A percentile compares a stretch with the other conserved stretches of the same genome.
Evolutionary conservation across 805 yeast genomes (phyloP).

Genomic region (Ogataea degrootiae): DNA sequence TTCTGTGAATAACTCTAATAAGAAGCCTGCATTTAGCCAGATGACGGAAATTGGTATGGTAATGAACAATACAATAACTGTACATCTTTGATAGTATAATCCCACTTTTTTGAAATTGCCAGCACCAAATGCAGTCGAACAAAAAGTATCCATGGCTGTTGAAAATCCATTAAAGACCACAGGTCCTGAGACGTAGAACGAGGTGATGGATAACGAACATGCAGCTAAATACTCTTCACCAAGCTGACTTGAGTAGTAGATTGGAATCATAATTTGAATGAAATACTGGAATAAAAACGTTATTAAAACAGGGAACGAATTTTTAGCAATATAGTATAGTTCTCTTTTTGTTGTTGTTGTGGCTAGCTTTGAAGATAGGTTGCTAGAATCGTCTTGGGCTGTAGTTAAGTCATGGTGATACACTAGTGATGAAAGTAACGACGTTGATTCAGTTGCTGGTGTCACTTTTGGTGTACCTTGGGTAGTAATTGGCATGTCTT

Average conservation of each 20-base stretch:
- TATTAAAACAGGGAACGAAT: constrained; percentile 53
- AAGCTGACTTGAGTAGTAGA: constrained; percentile 63
- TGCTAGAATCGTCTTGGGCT: too few relatives aligned
- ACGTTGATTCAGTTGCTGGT: too few relatives aligned
- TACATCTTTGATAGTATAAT: constrained; percentile 59
- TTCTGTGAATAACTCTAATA: constrained; percentile 38
- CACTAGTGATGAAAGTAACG: too few relatives aligned
- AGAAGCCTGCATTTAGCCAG: constrained; percentile 52
- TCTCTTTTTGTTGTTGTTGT: constrained; percentile 14
- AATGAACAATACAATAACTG: constrained; percentile 42
- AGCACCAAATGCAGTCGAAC: constrained; percentile 74
- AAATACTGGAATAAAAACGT: constrained; percentile 68
- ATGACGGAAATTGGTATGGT: constrained; percentile 51
- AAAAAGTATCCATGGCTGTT: constrained; percentile 69
- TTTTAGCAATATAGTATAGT: constrained; percentile 27
- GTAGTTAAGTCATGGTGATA: too few relatives aligned
- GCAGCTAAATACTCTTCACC: constrained; percentile 69
- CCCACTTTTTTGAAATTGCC: constrained; percentile 61
- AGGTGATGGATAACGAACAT: constrained; percentile 64
- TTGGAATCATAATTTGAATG: constrained; percentile 66
- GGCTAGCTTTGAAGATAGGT: too few relatives aligned
- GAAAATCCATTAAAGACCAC: constrained; percentile 71
- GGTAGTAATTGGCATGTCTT: too few relatives aligned
- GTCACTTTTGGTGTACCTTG: too few relatives aligned
- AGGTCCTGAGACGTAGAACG: constrained; percentile 69